These are phyloP conservation scores for Celoporthe dispersa DNA, from an alignment of 2,329 filamentous ascomycete genomes.

Conservation along the genomic window DNA sequence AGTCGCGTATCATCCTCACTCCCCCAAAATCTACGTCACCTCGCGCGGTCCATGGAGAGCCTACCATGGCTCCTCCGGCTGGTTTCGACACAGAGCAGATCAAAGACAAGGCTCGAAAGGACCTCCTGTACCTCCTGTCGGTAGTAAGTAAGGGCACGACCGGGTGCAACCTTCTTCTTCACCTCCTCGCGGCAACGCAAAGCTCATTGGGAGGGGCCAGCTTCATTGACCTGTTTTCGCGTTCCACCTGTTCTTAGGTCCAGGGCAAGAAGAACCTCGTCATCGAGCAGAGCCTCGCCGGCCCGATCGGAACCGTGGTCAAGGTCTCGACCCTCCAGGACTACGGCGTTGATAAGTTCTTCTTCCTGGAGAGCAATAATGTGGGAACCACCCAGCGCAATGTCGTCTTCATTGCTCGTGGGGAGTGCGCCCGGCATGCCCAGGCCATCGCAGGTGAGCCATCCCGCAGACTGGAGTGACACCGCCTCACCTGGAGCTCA, in stretches of 20 bases:
- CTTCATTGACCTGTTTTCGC: constrained; percentile 26
- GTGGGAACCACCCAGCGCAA: constrained; percentile 93
- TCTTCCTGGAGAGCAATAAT: constrained; percentile 95
- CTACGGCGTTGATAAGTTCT: constrained; percentile 97
- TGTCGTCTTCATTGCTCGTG: constrained; percentile 89
- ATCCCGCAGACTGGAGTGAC: constrained; percentile 13
- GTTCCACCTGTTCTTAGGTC: constrained; percentile 61
- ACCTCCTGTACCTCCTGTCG: constrained; percentile 89
- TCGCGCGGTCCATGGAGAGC: constrained; percentile 51
- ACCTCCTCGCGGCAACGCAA: constrained; percentile 11
- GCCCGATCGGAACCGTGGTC: constrained; percentile 86
- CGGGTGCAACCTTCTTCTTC: constrained; percentile 21
- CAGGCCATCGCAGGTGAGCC: constrained; percentile 84
- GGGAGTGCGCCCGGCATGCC: constrained; percentile 84
- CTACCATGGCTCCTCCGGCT: constrained; percentile 70
- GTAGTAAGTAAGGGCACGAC: constrained; percentile 71
- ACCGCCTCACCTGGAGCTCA: not conserved
- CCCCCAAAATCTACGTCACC: constrained; percentile 19
- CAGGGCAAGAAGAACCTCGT: constrained; percentile 98
- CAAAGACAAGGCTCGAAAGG: constrained; percentile 81
- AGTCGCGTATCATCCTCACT: constrained; percentile 10
- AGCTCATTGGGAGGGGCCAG: constrained; percentile 25
- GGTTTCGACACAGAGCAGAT: constrained; percentile 78
- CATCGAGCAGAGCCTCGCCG: constrained; percentile 87
- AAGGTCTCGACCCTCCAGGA: constrained; percentile 96